These are phyloP conservation scores for Carallia brachiata DNA, from an alignment of 345 rosid species.

Conservation along the genomic window DNA sequence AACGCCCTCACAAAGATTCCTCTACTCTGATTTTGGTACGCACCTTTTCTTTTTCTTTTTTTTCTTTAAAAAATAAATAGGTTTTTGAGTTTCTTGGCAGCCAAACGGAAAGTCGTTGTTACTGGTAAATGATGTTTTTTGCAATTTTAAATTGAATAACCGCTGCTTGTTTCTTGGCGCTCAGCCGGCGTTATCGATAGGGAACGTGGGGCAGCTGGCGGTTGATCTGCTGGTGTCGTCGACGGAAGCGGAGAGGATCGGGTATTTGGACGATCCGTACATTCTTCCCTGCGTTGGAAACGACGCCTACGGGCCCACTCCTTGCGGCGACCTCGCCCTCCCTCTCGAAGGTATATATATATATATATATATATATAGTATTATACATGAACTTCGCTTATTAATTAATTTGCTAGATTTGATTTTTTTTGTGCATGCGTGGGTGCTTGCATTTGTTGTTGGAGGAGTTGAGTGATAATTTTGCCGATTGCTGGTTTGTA, in stretches of 20 bases:
- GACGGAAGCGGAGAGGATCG: constrained; percentile 58
- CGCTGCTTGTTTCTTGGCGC: background rate
- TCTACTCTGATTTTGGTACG: constrained; percentile 65
- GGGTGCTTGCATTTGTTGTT: background rate
- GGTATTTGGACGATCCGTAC: constrained; percentile 70
- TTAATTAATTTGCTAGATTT: no score
- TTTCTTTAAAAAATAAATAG: background rate
- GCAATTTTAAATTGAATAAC: background rate
- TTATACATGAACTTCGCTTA: no score
- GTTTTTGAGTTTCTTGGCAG: background rate
- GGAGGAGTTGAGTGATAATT: constrained; percentile 1
- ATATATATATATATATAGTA: no score
- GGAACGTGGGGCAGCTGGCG: constrained; percentile 91
- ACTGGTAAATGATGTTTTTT: no score
- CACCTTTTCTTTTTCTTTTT: constrained; percentile 6
- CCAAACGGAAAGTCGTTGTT: background rate
- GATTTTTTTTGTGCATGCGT: no score
- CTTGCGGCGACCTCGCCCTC: constrained; percentile 71
- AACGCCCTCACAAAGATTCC: constrained; percentile 47
- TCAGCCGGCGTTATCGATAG: constrained; percentile 87
- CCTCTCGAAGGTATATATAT: constrained; percentile 78
- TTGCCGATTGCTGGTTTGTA: constrained; percentile 23
- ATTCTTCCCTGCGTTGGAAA: constrained; percentile 90
- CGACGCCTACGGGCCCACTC: constrained; percentile 69
- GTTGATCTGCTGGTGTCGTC: constrained; percentile 84